phyloP scores from a whole-genome alignment of 2,329 filamentous ascomycete species.

The Aspergillus pseudoviridinutans region DNA sequence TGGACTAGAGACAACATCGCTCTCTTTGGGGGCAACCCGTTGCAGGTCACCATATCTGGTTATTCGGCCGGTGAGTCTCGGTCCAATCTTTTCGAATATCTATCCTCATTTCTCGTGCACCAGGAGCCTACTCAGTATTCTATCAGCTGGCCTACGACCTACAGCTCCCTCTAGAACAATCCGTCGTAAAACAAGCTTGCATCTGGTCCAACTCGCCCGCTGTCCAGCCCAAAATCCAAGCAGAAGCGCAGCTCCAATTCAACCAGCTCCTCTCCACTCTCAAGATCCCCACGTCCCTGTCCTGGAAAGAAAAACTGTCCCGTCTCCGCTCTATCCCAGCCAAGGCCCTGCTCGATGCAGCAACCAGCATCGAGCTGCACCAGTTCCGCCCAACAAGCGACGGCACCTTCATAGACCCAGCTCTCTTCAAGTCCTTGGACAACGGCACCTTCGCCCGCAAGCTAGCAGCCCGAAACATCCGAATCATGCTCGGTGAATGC shows the following conservation, averaged over 20 bases:
- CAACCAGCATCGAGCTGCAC: conserved; percentile 42
- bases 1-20: conserved; percentile 52
- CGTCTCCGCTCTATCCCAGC: conserved; percentile 41
- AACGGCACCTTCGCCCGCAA: conserved; percentile 45
- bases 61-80: conserved; percentile 49
- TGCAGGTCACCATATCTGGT: conserved; percentile 52
- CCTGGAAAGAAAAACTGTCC: conserved; percentile 43
- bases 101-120: not conserved
- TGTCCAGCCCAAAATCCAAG: conserved; percentile 48
- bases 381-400: conserved; percentile 55
- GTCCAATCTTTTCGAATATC: too few relatives aligned
- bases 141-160: conserved; percentile 57
- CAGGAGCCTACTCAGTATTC: conserved; percentile 52
- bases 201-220: conserved; percentile 54
- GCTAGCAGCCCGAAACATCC: conserved; percentile 44
- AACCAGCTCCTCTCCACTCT: conserved; percentile 46
- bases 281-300: conserved; percentile 39
- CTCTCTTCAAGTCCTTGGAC: conserved; percentile 46
- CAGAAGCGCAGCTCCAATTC: conserved; percentile 50
- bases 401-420: conserved; percentile 42
- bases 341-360: conserved; percentile 41
- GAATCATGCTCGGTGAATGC: conserved; percentile 53
- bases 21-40: conserved; percentile 49
- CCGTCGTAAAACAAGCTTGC: conserved; percentile 49
- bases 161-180: conserved; percentile 42